Percentiles rank a stretch among this genome's conserved stretches.
Evolutionary conservation across 495 filamentous ascomycete genomes (phyloP).

Genomic region (Talaromyces wortmannii): DNA sequence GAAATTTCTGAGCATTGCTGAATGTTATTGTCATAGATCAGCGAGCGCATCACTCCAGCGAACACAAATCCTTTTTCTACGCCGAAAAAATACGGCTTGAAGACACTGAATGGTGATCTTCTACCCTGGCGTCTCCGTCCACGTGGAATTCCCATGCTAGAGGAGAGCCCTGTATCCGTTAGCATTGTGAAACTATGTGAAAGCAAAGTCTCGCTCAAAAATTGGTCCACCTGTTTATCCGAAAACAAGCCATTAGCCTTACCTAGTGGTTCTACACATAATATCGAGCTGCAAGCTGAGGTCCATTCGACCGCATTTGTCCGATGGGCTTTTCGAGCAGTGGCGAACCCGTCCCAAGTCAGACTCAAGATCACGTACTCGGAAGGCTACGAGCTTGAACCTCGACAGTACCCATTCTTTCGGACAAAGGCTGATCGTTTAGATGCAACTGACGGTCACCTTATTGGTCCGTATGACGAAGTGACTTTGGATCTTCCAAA

Average conservation of each 20-base stretch:
- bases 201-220: constrained; percentile 4
- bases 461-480: constrained; percentile 28
- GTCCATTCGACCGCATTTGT: constrained; percentile 31
- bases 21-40: constrained; percentile 16
- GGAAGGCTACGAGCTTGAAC: constrained; percentile 32
- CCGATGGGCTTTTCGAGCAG: constrained; percentile 20
- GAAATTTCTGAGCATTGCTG: too few relatives aligned
- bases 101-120: constrained; percentile 27
- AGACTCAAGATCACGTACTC: constrained; percentile 26
- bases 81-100: constrained; percentile 20
- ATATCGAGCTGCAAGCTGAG: constrained; percentile 25
- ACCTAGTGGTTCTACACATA: constrained; percentile 13
- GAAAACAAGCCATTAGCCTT: constrained; percentile 9
- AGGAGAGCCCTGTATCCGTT: constrained; percentile 11
- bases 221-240: constrained; percentile 16
- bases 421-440: constrained; percentile 25
- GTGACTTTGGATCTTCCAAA: constrained; percentile 10
- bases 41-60: constrained; percentile 21
- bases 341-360: constrained; percentile 8
- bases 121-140: constrained; percentile 24
- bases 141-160: constrained; percentile 26
- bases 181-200: constrained; percentile 16
- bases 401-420: constrained; percentile 30
- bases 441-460: constrained; percentile 19
- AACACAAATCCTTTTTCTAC: neutral